Percentiles rank a stretch among this genome's conserved stretches.
Evolutionary conservation across 2,329 filamentous ascomycete genomes (phyloP).

Genomic region (Ilyonectria mors-panacis): DNA sequence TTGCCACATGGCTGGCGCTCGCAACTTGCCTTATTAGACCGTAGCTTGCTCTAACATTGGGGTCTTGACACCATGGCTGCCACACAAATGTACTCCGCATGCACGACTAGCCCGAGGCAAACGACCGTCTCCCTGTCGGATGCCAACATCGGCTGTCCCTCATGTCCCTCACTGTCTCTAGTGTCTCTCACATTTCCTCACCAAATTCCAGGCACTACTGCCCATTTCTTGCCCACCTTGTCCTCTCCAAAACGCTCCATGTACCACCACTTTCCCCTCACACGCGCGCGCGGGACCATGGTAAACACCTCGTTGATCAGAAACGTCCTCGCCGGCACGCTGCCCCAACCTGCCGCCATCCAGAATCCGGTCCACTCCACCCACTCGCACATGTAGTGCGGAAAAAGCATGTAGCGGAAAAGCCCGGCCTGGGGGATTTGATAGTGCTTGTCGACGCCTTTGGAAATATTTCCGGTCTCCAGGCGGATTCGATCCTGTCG

Average conservation of each 20-base stretch:
- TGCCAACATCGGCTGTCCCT: slow-evolving; percentile 7
- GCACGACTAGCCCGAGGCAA: slow-evolving; percentile 10
- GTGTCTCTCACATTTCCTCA: slow-evolving; percentile 34
- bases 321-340: slow-evolving; percentile 84
- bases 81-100: background rate
- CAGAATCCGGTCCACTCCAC: slow-evolving; percentile 94
- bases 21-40: background rate
- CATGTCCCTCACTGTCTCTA: background rate
- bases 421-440: slow-evolving; percentile 87
- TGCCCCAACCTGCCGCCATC: slow-evolving; percentile 78
- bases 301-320: slow-evolving; percentile 88
- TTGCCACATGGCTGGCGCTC: background rate
- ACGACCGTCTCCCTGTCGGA: slow-evolving; percentile 26
- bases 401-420: slow-evolving; percentile 87
- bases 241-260: slow-evolving; percentile 88
- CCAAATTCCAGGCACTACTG: slow-evolving; percentile 73
- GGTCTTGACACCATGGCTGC: background rate
- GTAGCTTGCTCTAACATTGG: background rate
- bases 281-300: slow-evolving; percentile 90
- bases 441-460: slow-evolving; percentile 80
- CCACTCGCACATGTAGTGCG: slow-evolving; percentile 98
- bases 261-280: slow-evolving; percentile 90
- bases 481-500: slow-evolving; percentile 62
- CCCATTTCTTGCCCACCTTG: slow-evolving; percentile 81
- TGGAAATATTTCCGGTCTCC: slow-evolving; percentile 44